A percentile compares a stretch with the other conserved stretches of the same genome.
These are phyloP conservation scores for Zalaria obscura DNA, from an alignment of 2,329 filamentous ascomycete genomes.

Conservation along the genomic window DNA sequence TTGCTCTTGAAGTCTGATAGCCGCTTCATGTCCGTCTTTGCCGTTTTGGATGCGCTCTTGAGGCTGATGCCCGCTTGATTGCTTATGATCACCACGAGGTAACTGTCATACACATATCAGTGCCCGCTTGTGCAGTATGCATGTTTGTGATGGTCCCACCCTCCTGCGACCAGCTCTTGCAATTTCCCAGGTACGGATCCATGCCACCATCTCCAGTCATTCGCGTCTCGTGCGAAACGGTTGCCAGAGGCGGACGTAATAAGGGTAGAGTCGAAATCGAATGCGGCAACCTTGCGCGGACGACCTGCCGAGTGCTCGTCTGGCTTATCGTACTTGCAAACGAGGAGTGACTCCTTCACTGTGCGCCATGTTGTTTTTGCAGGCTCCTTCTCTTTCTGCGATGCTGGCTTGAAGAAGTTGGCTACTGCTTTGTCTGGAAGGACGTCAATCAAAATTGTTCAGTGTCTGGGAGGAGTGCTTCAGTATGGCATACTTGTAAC, in stretches of 20 bases:
- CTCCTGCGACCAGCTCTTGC: conserved; percentile 54
- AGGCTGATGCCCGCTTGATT: conserved; percentile 80
- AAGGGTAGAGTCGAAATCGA: conserved; percentile 76
- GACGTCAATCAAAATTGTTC: not conserved
- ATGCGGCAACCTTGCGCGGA: conserved; percentile 52
- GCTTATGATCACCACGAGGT: conserved; percentile 64
- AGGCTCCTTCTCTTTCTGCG: conserved; percentile 58
- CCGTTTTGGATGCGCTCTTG: conserved; percentile 55
- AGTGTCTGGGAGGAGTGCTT: not conserved
- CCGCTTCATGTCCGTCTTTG: conserved; percentile 53
- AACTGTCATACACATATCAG: conserved; percentile 32
- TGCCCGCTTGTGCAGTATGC: not conserved
- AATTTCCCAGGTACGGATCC: conserved; percentile 52
- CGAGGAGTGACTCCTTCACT: conserved; percentile 55
- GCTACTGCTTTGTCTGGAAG: conserved; percentile 51
- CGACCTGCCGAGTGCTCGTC: conserved; percentile 12
- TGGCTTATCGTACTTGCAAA: conserved; percentile 21
- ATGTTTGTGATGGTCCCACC: conserved; percentile 26
- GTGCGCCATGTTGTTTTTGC: conserved; percentile 57
- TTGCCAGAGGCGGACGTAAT: conserved; percentile 71
- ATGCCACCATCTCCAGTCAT: conserved; percentile 96
- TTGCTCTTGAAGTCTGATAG: conserved; percentile 75
- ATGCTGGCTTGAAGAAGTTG: conserved; percentile 77
- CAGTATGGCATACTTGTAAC: conserved; percentile 33
- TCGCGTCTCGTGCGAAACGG: conserved; percentile 53